Base-by-base conservation (phyloP, 768 basidiomycete species). In the Sporobolomyces pararoseus region DNA sequence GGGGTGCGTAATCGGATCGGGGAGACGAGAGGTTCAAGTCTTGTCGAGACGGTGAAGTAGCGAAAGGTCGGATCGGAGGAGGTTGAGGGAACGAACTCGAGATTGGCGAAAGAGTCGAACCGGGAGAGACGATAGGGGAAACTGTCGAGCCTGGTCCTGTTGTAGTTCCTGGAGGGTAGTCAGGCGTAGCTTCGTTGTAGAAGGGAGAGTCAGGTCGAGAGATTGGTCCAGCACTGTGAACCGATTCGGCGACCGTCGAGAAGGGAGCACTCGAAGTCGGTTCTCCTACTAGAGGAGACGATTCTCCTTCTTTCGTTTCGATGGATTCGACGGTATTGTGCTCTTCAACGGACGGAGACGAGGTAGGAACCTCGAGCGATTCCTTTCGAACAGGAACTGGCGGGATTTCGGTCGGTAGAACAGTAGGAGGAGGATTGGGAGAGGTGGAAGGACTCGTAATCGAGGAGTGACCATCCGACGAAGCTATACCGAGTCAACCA, bases 171-270 rank as follows among this genome's bases (percentile, higher is more conserved):
- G 59, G 59, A 34, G 59, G 59, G 23, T 47, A 61, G 23, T 61
- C 59, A 1, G 59, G 59, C 7, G 59, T 61, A 31, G 59, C 59
- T 16, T 47, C 59, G 46, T 61, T 61, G 59, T 61, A 61, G 59
- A 61, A 61, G 2, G 46, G 59, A 3, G 59, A 61, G 44, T 47
- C 59, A 17, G 59, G 59, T 2, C 59, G 59, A 34, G 59, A 61
- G 16, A n/a, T 5, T 2, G 59, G 46, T 21, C 29, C 31, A 21
- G 21, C 31, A 32, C 59, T 61, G 59, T 61, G 44, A 19, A 34
- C 31, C 29, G 59, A 49, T 50, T 61, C 59, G 32, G 59, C 32
- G n/a, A 50, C 31, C 5, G 31, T 35, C n/a, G 59, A 32, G 32
- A 61, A 61, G 3, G 59, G 44, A 23, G 59, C 58, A 12, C 6